Evolutionary conservation across 2,329 filamentous ascomycete genomes (phyloP).

Genomic region (Aureobasidium sp.): DNA sequence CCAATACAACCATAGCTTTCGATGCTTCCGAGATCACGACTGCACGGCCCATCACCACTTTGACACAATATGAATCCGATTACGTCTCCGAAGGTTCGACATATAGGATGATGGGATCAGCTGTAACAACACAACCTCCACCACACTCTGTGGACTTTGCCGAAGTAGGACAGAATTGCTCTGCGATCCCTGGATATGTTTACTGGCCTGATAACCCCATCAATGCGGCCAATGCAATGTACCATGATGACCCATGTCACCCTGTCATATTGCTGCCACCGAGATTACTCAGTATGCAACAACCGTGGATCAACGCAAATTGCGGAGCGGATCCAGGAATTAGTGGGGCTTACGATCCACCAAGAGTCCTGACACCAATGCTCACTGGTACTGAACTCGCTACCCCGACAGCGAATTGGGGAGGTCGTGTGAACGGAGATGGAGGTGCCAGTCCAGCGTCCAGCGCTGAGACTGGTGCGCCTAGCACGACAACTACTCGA

Average conservation of each 20-base stretch:
- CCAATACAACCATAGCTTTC: constrained; percentile 22
- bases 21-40: constrained; percentile 22
- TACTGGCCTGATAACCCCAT: constrained; percentile 24
- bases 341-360: constrained; percentile 20
- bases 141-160: constrained; percentile 9
- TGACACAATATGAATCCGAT: constrained; percentile 1
- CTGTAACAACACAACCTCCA: constrained; percentile 20
- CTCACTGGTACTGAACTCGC: background rate
- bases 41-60: constrained; percentile 19
- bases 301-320: background rate
- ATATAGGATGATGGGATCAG: constrained; percentile 1
- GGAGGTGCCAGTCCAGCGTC: constrained; percentile 8
- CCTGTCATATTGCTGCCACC: constrained; percentile 16
- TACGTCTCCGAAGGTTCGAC: constrained; percentile 4
- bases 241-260: constrained; percentile 14
- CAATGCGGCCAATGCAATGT: constrained; percentile 8
- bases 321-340: constrained; percentile 8
- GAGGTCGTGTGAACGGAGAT: background rate
- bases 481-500: constrained; percentile 12
- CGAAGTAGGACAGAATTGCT: constrained; percentile 21
- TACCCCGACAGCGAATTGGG: constrained; percentile 4
- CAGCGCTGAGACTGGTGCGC: constrained; percentile 5
- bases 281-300: constrained; percentile 17
- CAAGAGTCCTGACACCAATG: constrained; percentile 16
- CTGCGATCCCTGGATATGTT: constrained; percentile 12